Evolutionary conservation across 805 yeast species (phyloP), one percentile per base, ranked within the genome.

Genomic region (Candida sphagnicola): DNA sequence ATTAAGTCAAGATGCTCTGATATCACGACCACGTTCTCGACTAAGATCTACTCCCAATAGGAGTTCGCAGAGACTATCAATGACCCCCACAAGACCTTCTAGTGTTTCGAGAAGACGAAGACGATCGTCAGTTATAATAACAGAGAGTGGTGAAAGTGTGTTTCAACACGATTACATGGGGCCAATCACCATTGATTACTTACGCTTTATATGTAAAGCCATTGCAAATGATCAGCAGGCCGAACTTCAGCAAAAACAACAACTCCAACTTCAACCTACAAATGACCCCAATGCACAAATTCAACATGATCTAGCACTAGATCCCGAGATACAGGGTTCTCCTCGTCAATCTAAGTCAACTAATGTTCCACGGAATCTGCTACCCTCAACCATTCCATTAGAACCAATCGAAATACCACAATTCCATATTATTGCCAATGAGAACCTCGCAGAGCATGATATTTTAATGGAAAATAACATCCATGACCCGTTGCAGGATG

Each of bases 111-210:
- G 46, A 31, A 39, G 59, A 18, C 16, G 26, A 18, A 36, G 65
- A 31, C 41, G 67, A 12, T 55, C 65, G 1, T 62, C 66, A 0
- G 50, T 60, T 21, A 43, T 58, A 2, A 31, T 47, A 4, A 50
- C 52, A 11, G 42, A 34, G 4, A 43, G 46, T 11, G 67, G 65
- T 1, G 47, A 53, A 36, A 28, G 46, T 11, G 43, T 49, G 2
- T 64, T 51, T 39, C 62, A 62, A 16, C 49, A 61, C 0, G 53
- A 50, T 5, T 65, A 65, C 42, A 48, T 48, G 13, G 72, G 72
- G 1, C 61, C 67, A 1, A 50, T 67, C 15, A 65, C 71, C 2
- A 53, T 58, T 10, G 70, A 64, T 37, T 68, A 61, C 30, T 50
- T 67, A 28, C 48, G 64, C 25, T 57, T 56, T 13, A 57, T 66